Evolutionary conservation across 106 monocot genomes (phyloP), one percentile per base, ranked within the genome.

Genomic region (Acorus calamus): DNA sequence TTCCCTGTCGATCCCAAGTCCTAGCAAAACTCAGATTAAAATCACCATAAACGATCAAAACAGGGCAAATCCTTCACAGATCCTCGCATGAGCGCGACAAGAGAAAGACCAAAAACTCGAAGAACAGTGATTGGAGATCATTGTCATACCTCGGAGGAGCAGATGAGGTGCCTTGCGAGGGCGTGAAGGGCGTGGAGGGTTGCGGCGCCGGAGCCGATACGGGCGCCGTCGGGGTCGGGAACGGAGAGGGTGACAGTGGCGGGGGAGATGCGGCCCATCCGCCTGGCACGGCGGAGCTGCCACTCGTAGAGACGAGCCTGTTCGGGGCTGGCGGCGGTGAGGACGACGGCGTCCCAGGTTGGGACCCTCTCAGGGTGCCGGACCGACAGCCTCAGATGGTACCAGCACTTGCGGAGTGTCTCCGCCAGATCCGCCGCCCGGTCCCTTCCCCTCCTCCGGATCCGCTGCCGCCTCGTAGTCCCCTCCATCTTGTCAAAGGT

Each of bases 201-300:
- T 61, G 96, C 96, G 45, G 96, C 96, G 44, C 96, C 96, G 5
- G 96, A 96, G 44, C 96, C 96, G 57, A 96, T 96, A 64, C 96
- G 96, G 6, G 91, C 82, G 56, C 80, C 91, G 8, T 86, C 76
- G 8, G 91, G 96, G 58, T 96, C 94, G 46, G 94, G 90, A 44
- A 96, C 87, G 49, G 82, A 84, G 46, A 96, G 77, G 59, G 90
- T 80, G 53, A 83, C 72, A n/a, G 90, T 96, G 61, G 80, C 86
- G 4, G 57, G 12, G 11, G 94, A 69, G 82, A 96, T 84, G 9
- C 86, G 84, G 11, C 94, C 94, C 43, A 82, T 68, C 12, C 94
- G 84, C 59, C 73, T 78, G 69, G 90, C 94, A 9, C 90, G 86
- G n/a, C 46, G 53, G 44, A 96, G 90, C 65, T 96, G 94, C 87